A percentile compares a stretch with the other conserved stretches of the same genome.
These are phyloP conservation scores for Lycium barbarum DNA, from an alignment of 257 asterid species.

Conservation along the genomic window DNA sequence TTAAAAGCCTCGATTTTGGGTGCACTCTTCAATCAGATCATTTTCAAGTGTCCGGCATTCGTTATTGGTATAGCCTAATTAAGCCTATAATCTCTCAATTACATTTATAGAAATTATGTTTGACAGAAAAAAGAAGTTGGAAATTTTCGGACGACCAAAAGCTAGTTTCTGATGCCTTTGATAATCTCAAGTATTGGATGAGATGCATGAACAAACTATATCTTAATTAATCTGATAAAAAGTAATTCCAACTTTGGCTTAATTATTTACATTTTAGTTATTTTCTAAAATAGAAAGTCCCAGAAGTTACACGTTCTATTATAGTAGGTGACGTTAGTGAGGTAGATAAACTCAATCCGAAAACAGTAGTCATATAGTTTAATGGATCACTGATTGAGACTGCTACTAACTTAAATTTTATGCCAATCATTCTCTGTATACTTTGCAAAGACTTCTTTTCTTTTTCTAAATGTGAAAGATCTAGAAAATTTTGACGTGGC, in stretches of 20 bases:
- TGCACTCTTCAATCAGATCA: too few species aligned
- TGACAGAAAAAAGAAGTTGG: too few species aligned
- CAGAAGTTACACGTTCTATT: neutral
- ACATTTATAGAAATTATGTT: too few species aligned
- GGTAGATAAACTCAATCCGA: neutral
- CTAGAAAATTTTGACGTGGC: neutral
- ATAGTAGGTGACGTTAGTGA: neutral
- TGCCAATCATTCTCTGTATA: constrained; percentile 9
- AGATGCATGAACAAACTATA: neutral
- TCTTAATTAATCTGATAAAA: neutral
- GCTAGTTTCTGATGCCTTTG: neutral
- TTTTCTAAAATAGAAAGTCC: neutral
- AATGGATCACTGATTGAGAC: neutral
- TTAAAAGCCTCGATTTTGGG: too few species aligned
- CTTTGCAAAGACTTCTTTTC: neutral
- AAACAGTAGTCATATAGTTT: neutral
- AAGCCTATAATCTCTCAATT: neutral
- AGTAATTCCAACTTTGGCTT: neutral
- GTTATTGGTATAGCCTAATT: too few species aligned
- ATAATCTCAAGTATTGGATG: neutral
- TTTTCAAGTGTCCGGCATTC: too few species aligned
- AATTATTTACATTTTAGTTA: neutral
- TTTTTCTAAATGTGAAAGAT: neutral
- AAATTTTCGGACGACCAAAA: too few species aligned
- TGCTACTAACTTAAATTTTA: neutral